These are phyloP conservation scores for Posidonia australis DNA, from an alignment of 106 monocot genomes.

Conservation along the genomic window DNA sequence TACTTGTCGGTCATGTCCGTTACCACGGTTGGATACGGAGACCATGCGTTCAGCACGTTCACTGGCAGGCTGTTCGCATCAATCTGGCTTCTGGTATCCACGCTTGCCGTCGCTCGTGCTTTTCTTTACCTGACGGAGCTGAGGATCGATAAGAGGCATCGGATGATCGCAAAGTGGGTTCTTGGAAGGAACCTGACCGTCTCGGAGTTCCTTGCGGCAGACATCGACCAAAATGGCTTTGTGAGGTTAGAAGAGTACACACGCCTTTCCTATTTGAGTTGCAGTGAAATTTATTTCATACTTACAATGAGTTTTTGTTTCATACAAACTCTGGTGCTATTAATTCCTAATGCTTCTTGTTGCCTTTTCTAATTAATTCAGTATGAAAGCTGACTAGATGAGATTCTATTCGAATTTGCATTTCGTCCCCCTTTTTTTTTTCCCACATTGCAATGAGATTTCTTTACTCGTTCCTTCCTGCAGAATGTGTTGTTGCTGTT, in stretches of 20 bases:
- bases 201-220: slow-evolving; percentile 76
- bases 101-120: slow-evolving; percentile 75
- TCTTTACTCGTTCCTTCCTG: too few species aligned
- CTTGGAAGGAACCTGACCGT: slow-evolving; percentile 70
- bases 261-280: background rate
- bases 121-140: slow-evolving; percentile 86
- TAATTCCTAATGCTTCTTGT: too few species aligned
- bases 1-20: slow-evolving; percentile 95
- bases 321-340: too few species aligned
- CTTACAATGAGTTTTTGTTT: too few species aligned
- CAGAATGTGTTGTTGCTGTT: too few species aligned
- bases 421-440: too few species aligned
- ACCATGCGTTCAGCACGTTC: slow-evolving; percentile 69
- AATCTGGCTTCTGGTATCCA: slow-evolving; percentile 73
- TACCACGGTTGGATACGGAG: slow-evolving; percentile 92
- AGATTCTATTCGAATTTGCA: too few species aligned
- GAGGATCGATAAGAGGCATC: slow-evolving; percentile 80
- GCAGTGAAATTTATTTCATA: background rate
- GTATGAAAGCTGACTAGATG: too few species aligned
- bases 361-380: too few species aligned
- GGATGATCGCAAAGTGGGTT: slow-evolving; percentile 69
- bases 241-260: slow-evolving; percentile 36
- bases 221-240: slow-evolving; percentile 81
- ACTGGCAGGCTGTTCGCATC: slow-evolving; percentile 67
- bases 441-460: too few species aligned